Conservation (phyloP, 2,329 filamentous ascomycete genomes). For the Septoria petroselini region DNA sequence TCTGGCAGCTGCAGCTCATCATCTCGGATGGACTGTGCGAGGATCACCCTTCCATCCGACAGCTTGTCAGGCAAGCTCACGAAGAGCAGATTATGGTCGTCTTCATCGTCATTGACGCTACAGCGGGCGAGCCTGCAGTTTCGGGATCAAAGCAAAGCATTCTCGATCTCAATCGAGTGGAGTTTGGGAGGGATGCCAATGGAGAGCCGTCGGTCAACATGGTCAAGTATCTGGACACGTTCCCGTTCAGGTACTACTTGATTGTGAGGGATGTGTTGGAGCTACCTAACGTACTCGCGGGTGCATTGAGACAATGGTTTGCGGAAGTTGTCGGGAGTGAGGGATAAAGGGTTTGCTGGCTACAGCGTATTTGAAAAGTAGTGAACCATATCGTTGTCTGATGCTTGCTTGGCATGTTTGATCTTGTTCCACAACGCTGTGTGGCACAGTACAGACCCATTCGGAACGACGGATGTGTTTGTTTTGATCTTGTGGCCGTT, state of each 20-base stretch:
- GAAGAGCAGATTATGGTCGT: conserved; percentile 97
- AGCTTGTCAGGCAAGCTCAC: conserved; percentile 79
- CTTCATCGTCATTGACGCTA: conserved; percentile 87
- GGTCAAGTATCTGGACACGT: conserved; percentile 88
- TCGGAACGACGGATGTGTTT: no score
- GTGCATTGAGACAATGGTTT: conserved; percentile 94
- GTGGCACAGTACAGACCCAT: no score
- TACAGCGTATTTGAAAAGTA: no score
- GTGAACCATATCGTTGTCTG: no score
- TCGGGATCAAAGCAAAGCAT: conserved; percentile 59
- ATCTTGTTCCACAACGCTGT: no score
- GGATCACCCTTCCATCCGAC: conserved; percentile 76
- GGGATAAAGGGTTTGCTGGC: conserved; percentile 5
- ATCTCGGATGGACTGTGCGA: conserved; percentile 93
- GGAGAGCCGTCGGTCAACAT: conserved; percentile 69
- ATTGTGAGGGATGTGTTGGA: conserved; percentile 91
- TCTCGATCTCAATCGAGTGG: conserved; percentile 81
- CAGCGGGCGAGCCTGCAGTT: conserved; percentile 23
- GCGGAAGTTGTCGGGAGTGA: conserved; percentile 59
- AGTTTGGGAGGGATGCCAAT: conserved; percentile 68
- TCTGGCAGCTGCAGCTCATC: conserved; percentile 94
- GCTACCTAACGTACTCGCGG: conserved; percentile 81
- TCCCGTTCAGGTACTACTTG: conserved; percentile 95
- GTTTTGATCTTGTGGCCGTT: no score
- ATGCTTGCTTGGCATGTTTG: no score